Evolutionary conservation across 148 eudicot genomes (phyloP).

Genomic region (Agrostemma githago): DNA sequence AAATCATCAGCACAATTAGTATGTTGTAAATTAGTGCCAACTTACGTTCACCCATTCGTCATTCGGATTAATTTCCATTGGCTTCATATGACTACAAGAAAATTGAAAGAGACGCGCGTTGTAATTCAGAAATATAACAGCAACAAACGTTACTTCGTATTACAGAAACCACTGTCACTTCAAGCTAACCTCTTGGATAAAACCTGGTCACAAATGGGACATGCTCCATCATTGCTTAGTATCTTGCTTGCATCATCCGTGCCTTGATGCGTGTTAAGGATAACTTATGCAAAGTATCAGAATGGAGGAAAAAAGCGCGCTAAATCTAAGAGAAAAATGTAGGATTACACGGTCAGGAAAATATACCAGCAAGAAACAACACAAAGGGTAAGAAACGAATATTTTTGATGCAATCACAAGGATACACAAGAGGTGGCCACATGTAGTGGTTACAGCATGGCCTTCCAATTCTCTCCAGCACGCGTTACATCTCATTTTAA

Average conservation of each 20-base stretch:
- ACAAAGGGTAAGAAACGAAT: too few relatives aligned
- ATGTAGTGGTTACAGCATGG: slow-evolving; percentile 74
- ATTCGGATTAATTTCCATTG: slow-evolving; percentile 77
- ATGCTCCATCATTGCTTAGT: slow-evolving; percentile 76
- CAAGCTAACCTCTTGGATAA: slow-evolving; percentile 75
- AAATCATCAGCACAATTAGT: slow-evolving; percentile 3
- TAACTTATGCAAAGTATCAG: slow-evolving; percentile 13
- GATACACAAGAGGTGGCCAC: slow-evolving; percentile 95
- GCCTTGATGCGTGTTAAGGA: slow-evolving; percentile 60
- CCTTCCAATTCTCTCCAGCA: slow-evolving; percentile 99
- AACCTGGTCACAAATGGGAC: slow-evolving; percentile 94
- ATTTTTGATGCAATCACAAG: slow-evolving; percentile 16
- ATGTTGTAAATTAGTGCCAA: slow-evolving; percentile 6
- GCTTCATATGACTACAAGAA: slow-evolving; percentile 75
- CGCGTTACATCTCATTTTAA: slow-evolving; percentile 92
- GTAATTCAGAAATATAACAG: background rate
- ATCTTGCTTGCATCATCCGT: slow-evolving; percentile 80
- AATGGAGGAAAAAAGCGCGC: background rate
- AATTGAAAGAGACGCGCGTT: slow-evolving; percentile 10
- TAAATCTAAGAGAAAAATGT: background rate
- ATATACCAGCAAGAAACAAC: too few relatives aligned
- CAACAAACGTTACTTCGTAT: background rate
- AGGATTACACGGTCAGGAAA: background rate
- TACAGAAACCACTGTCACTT: background rate
- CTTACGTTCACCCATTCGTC: slow-evolving; percentile 95